phyloP scores from a whole-genome alignment of 345 rosid species.

The Boechera divaricarpa region DNA sequence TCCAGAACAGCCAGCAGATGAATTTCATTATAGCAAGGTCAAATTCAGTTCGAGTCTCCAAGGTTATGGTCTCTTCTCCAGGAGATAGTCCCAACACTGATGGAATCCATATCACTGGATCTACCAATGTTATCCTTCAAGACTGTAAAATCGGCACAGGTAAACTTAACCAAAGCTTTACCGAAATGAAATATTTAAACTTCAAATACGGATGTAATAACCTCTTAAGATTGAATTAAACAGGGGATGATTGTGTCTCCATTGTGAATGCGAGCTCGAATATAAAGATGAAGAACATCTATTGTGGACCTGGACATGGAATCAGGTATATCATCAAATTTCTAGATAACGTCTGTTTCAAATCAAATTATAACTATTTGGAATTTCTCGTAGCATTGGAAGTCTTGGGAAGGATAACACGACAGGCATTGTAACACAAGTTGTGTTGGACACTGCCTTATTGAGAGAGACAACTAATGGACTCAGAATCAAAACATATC shows the following conservation, averaged over 20 bases:
- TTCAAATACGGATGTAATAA: neutral
- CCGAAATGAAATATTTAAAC: neutral
- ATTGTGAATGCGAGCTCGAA: conserved; percentile 86
- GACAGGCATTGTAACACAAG: conserved; percentile 76
- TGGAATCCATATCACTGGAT: conserved; percentile 90
- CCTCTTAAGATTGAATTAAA: conserved; percentile 30
- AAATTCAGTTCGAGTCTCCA: conserved; percentile 64
- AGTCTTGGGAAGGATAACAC: conserved; percentile 95
- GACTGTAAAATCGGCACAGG: conserved; percentile 99
- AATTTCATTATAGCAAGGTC: conserved; percentile 80
- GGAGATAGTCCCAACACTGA: conserved; percentile 99
- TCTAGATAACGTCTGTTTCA: conserved; percentile 2
- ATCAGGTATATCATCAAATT: conserved; percentile 60
- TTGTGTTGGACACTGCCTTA: conserved; percentile 91
- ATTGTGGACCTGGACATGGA: conserved; percentile 99
- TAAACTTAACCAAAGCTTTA: conserved; percentile 19
- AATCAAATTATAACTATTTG: neutral
- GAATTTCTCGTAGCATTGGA: conserved; percentile 67
- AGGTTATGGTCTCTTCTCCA: conserved; percentile 82
- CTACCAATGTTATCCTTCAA: conserved; percentile 82
- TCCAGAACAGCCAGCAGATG: conserved; percentile 98
- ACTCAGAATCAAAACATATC: conserved; percentile 96
- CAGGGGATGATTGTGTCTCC: conserved; percentile 98
- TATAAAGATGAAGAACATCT: conserved; percentile 88
- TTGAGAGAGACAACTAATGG: conserved; percentile 86